Evolutionary conservation across 1,139 yeast species (phyloP), one percentile per base, ranked within the genome.

Genomic region (Torulaspora pretoriensis): DNA sequence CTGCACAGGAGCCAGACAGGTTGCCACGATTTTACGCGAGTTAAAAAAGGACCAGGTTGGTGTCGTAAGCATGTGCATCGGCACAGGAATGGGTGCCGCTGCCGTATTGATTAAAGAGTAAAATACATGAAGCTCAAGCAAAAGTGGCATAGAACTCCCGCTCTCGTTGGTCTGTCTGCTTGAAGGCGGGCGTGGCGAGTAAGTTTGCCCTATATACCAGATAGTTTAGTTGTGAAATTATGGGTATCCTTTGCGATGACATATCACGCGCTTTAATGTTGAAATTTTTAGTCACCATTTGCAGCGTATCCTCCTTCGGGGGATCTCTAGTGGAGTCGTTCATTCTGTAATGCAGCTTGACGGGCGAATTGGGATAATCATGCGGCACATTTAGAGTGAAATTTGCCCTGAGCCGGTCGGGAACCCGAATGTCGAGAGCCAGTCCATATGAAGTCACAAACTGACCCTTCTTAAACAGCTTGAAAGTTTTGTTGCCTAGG

Each of bases 81-180:
- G 97, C 64, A 88, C 96, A 35, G 97, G 97, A 62, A 90, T 89
- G 95, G 97, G 97, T 59, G 97, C 97, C 43, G 97, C 97, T 45
- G 84, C 94, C 24, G 72, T 89, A 44, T 75, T 89, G 59, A 75
- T 88, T 44, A 82, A 74, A 63, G 97, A 87, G 70, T 82, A 68
- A 56, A n/a, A 12, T 31, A 16, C 19, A 31, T 33, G 22, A 23
- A 9, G n/a, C n/a, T 10, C 24, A 24, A 13, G 29, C 12, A n/a
- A 41, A 38, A 12, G 38, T 32, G 40, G 37, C 31, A 33, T 24
- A 32, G 40, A 31, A 35, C 25, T 26, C 31, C 29, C 33, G 45
- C 14, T 45, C 45, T 16, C 41, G 45, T 34, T 37, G 43, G 12
- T 42, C 39, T 24, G n/a, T 45, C 35, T 30, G 35, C 25, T 38